A percentile compares a stretch with the other conserved stretches of the same genome.
These are phyloP conservation scores for Flaveria sonorensis DNA, from an alignment of 129 eudicot species.

Conservation along the genomic window DNA sequence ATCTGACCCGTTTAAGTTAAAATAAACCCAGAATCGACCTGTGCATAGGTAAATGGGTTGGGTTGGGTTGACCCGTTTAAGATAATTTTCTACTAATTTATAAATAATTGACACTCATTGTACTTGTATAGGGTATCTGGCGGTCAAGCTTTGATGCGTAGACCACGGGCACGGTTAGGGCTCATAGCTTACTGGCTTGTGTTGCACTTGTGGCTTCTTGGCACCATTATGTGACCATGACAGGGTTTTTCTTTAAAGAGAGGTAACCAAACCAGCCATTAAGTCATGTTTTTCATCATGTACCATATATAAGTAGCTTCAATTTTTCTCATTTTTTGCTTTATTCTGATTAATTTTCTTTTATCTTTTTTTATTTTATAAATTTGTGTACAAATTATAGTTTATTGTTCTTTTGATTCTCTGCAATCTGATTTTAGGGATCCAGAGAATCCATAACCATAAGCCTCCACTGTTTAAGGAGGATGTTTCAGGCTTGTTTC, in stretches of 20 bases:
- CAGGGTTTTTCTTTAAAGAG: background rate
- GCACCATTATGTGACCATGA: slow-evolving; percentile 61
- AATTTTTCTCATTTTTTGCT: background rate
- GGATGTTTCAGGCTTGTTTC: background rate
- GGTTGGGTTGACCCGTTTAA: background rate
- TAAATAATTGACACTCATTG: background rate
- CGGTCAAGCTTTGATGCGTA: slow-evolving; percentile 80
- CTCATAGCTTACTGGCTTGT: slow-evolving; percentile 81
- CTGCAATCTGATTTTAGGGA: slow-evolving; percentile 63
- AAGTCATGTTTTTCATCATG: slow-evolving; percentile 26
- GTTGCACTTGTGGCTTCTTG: slow-evolving; percentile 82
- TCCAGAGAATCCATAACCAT: slow-evolving; percentile 57
- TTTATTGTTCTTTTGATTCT: slow-evolving; percentile 41
- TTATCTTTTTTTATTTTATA: background rate
- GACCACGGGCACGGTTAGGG: slow-evolving; percentile 82
- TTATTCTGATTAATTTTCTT: slow-evolving; percentile 1
- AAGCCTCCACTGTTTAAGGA: slow-evolving; percentile 26
- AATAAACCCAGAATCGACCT: background rate
- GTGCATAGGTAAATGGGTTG: background rate
- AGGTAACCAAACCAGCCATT: background rate
- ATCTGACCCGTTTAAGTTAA: background rate
- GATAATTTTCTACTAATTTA: background rate
- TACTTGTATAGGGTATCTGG: slow-evolving; percentile 71
- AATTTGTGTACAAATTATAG: slow-evolving; percentile 35
- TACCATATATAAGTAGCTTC: slow-evolving; percentile 48